Percentiles rank a stretch among this genome's conserved stretches.
Evolutionary conservation across 225 moss, liverwort and hornwort species (phyloP).

Genomic region (Marchantia polymorpha): DNA sequence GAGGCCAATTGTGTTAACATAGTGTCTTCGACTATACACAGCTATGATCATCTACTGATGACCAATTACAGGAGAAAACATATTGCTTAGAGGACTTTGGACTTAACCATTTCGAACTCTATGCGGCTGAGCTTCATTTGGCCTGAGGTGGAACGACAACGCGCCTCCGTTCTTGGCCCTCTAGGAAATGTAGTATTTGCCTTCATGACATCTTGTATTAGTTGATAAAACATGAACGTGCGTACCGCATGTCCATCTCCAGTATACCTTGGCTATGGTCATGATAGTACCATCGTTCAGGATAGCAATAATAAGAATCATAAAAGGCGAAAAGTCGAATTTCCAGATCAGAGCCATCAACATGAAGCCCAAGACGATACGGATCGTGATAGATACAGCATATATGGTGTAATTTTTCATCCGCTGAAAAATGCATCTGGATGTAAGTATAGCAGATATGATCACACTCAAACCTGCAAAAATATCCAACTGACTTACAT

Average conservation of each 20-base stretch:
- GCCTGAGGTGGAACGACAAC: background rate
- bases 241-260: conserved; percentile 12
- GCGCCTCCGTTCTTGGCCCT: background rate
- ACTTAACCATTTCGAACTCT: background rate
- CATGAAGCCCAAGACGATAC: conserved; percentile 64
- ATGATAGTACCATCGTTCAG: conserved; percentile 77
- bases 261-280: conserved; percentile 69
- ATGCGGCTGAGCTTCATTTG: background rate
- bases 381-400: conserved; percentile 64
- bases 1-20: background rate
- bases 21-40: background rate
- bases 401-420: conserved; percentile 79
- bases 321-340: conserved; percentile 74
- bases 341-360: conserved; percentile 57
- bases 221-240: background rate
- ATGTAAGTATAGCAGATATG: conserved; percentile 64
- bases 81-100: background rate
- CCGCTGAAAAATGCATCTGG: conserved; percentile 67
- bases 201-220: background rate
- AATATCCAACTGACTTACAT: background rate
- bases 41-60: background rate
- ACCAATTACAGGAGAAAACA: background rate
- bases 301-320: conserved; percentile 65
- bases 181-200: background rate
- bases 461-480: conserved; percentile 62